Percentiles rank a stretch among this genome's conserved stretches.
Conservation (phyloP, 768 basidiomycete genomes). For the Auriscalpium microsporum region DNA sequence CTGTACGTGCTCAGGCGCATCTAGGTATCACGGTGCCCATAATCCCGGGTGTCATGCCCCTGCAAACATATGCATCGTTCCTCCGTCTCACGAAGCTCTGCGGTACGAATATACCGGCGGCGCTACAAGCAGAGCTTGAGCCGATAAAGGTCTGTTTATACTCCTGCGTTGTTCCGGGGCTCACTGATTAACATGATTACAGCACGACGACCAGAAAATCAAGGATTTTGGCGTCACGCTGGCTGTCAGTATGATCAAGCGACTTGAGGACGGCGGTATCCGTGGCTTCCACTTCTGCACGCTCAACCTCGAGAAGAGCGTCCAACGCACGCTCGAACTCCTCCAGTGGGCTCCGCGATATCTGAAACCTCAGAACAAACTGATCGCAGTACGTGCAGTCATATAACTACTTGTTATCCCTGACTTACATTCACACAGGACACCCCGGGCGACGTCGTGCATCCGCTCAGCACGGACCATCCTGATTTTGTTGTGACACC, state of each 20-base stretch:
- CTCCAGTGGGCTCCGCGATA: slow-evolving; percentile 55
- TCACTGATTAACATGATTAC: neutral
- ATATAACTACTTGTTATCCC: slow-evolving; percentile 2
- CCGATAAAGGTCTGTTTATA: slow-evolving; percentile 57
- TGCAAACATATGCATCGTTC: slow-evolving; percentile 94
- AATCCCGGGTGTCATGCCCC: slow-evolving; percentile 95
- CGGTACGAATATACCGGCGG: slow-evolving; percentile 64
- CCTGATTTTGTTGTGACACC: slow-evolving; percentile 52
- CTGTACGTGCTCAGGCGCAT: slow-evolving; percentile 5
- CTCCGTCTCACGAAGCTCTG: slow-evolving; percentile 85
- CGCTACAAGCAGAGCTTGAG: slow-evolving; percentile 58
- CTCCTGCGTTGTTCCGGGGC: neutral
- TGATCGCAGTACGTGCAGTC: slow-evolving; percentile 46
- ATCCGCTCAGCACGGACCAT: slow-evolving; percentile 16
- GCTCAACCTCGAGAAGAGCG: slow-evolving; percentile 93
- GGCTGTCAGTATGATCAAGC: slow-evolving; percentile 71
- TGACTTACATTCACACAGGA: slow-evolving; percentile 17
- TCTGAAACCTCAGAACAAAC: slow-evolving; percentile 44
- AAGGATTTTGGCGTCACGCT: slow-evolving; percentile 92
- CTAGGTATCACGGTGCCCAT: slow-evolving; percentile 85
- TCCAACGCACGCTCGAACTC: slow-evolving; percentile 73
- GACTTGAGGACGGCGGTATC: slow-evolving; percentile 45
- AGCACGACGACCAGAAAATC: slow-evolving; percentile 91
- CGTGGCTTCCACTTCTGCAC: slow-evolving; percentile 91
- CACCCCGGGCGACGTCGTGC: slow-evolving; percentile 21